phyloP scores from a whole-genome alignment of 495 filamentous ascomycete species.

The Lindgomyces ingoldianus region DNA sequence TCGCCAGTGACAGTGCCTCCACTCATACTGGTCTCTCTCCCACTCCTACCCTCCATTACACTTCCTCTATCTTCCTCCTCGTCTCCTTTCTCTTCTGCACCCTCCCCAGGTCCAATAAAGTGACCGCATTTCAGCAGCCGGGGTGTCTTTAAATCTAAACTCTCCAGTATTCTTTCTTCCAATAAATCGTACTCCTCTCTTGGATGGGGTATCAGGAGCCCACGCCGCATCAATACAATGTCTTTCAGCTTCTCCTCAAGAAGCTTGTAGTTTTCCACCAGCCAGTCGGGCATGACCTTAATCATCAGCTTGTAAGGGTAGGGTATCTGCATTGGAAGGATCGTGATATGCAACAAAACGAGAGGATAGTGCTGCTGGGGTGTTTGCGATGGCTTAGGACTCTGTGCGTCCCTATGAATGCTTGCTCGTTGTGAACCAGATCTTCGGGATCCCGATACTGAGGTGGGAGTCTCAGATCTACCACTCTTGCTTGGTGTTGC shows the following conservation, averaged over 20 bases:
- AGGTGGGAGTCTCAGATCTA: slow-evolving; percentile 32
- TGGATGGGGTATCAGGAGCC: slow-evolving; percentile 85
- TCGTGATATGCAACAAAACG: slow-evolving; percentile 82
- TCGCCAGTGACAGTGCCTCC: slow-evolving; percentile 32
- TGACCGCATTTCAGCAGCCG: slow-evolving; percentile 80
- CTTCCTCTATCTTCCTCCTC: slow-evolving; percentile 27
- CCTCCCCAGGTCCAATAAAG: slow-evolving; percentile 39
- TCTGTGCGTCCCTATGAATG: slow-evolving; percentile 6
- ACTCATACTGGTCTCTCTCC: slow-evolving; percentile 48
- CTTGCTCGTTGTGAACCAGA: slow-evolving; percentile 16
- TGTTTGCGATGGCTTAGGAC: slow-evolving; percentile 17
- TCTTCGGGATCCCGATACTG: slow-evolving; percentile 34
- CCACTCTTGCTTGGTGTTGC: slow-evolving; percentile 31
- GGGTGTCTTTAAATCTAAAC: slow-evolving; percentile 73
- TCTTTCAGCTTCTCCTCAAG: slow-evolving; percentile 74
- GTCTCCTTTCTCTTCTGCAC: slow-evolving; percentile 17
- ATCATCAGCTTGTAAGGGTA: slow-evolving; percentile 61
- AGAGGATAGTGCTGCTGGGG: slow-evolving; percentile 61
- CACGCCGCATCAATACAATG: slow-evolving; percentile 73
- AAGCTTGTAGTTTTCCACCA: slow-evolving; percentile 71
- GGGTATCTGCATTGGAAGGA: slow-evolving; percentile 70
- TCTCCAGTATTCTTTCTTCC: slow-evolving; percentile 88
- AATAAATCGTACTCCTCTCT: slow-evolving; percentile 87
- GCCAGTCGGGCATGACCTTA: slow-evolving; percentile 55
- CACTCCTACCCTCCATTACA: slow-evolving; percentile 11